These are phyloP conservation scores for Leccinum huronense DNA, from an alignment of 1,284 basidiomycete genomes.

Conservation along the genomic window DNA sequence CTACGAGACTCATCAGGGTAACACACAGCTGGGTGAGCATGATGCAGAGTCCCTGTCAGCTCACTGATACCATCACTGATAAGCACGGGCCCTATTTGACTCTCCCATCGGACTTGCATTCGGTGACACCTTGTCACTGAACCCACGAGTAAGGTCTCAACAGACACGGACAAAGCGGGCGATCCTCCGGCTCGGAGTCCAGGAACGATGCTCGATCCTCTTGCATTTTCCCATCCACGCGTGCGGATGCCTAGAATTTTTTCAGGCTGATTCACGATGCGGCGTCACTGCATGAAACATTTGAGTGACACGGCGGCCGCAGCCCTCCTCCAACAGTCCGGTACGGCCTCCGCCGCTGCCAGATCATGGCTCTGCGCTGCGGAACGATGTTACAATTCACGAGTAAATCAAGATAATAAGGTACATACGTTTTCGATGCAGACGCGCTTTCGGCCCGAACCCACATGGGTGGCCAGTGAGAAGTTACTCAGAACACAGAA, in stretches of 20 bases:
- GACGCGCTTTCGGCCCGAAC: neutral
- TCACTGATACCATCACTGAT: neutral
- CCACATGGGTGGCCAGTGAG: neutral
- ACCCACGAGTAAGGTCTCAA: neutral
- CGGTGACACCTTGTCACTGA: neutral
- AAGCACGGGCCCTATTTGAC: neutral
- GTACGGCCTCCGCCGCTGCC: neutral
- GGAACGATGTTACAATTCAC: slow-evolving; percentile 3
- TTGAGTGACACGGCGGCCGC: neutral
- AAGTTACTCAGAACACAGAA: neutral
- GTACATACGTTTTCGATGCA: neutral
- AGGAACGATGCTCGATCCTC: neutral
- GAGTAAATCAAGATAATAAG: neutral
- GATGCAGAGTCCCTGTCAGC: neutral
- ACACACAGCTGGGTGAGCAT: neutral
- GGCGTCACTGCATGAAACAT: neutral
- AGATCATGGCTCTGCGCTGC: neutral
- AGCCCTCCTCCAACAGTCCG: neutral
- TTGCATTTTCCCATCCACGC: neutral
- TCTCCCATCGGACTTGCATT: neutral
- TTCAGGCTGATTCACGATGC: neutral
- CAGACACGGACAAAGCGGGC: neutral
- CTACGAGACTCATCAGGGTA: neutral
- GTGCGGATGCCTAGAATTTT: neutral
- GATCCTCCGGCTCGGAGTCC: neutral